These are phyloP conservation scores for Stemphylium beticola DNA, from an alignment of 2,329 filamentous ascomycete genomes.

Conservation along the genomic window DNA sequence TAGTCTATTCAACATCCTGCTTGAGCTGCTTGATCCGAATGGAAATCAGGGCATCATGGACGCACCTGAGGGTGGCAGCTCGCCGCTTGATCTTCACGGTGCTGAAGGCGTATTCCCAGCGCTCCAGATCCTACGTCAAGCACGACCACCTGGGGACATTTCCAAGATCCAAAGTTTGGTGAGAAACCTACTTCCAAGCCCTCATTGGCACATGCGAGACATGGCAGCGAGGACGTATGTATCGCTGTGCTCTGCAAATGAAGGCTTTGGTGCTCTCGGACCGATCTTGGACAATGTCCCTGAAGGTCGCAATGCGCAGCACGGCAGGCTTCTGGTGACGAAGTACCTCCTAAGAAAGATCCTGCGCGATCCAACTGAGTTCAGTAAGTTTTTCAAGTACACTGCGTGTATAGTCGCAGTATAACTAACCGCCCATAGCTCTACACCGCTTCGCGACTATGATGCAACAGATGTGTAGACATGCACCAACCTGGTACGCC, in stretches of 20 bases:
- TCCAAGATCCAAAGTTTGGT: constrained; percentile 66
- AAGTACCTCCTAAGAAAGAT: constrained; percentile 42
- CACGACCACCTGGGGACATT: constrained; percentile 66
- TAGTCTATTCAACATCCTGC: constrained; percentile 67
- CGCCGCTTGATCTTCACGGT: constrained; percentile 43
- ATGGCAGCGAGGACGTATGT: constrained; percentile 75
- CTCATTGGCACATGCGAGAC: constrained; percentile 81
- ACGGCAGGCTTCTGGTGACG: constrained; percentile 40
- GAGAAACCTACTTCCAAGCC: constrained; percentile 67
- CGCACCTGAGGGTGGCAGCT: constrained; percentile 24
- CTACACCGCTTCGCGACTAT: constrained; percentile 22
- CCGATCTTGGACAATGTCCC: constrained; percentile 23
- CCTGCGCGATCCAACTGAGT: constrained; percentile 15
- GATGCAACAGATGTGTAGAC: constrained; percentile 25
- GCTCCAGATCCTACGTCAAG: constrained; percentile 78
- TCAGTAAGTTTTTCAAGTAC: constrained; percentile 14
- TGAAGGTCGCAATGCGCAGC: constrained; percentile 32
- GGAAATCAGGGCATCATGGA: constrained; percentile 36
- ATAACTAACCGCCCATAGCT: constrained; percentile 18
- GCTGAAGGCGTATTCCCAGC: constrained; percentile 79
- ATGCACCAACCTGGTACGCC: constrained; percentile 22
- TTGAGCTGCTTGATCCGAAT: constrained; percentile 61
- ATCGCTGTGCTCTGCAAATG: constrained; percentile 36
- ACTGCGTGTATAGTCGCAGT: neutral
- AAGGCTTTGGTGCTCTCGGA: constrained; percentile 31